These are phyloP conservation scores for Cladosporium colombiae DNA, from an alignment of 2,329 filamentous ascomycete species.

Conservation along the genomic window DNA sequence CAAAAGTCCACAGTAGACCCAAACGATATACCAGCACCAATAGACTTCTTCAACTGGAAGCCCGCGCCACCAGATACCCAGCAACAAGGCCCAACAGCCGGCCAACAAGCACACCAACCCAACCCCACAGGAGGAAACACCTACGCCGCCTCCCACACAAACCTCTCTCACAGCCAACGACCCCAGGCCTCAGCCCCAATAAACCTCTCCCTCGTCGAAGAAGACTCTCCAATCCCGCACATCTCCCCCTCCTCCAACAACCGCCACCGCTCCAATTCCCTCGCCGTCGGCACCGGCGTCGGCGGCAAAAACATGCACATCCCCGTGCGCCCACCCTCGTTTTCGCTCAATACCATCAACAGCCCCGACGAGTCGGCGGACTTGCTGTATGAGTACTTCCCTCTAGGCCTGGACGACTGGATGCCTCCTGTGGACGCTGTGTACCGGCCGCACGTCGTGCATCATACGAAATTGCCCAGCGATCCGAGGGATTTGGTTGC, in stretches of 20 bases:
- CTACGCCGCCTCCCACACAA: conserved; percentile 52
- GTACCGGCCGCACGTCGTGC: conserved; percentile 88
- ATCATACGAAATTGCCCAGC: conserved; percentile 67
- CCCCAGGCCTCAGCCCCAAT: conserved; percentile 49
- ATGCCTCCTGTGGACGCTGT: conserved; percentile 88
- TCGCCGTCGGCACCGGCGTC: conserved; percentile 14
- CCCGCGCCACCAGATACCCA: conserved; percentile 20
- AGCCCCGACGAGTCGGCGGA: conserved; percentile 76
- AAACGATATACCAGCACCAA: conserved; percentile 43
- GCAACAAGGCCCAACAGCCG: conserved; percentile 40
- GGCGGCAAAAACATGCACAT: conserved; percentile 28
- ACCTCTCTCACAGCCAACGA: conserved; percentile 40
- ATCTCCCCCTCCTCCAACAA: conserved; percentile 21
- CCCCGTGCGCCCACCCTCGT: conserved; percentile 47
- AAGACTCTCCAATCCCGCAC: conserved; percentile 47
- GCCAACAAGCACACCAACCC: conserved; percentile 41
- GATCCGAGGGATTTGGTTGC: conserved; percentile 48
- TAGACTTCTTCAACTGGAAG: conserved; percentile 49
- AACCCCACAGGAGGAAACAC: conserved; percentile 22
- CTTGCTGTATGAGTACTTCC: conserved; percentile 91
- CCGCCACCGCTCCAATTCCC: conserved; percentile 23
- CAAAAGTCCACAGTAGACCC: conserved; percentile 42
- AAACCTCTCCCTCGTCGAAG: conserved; percentile 58
- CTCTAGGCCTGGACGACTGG: conserved; percentile 87
- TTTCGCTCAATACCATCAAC: conserved; percentile 53